A percentile compares a stretch with the other conserved stretches of the same genome.
phyloP scores from a whole-genome alignment of 176 grass and related monocot species.

The Aechmea fasciata region DNA sequence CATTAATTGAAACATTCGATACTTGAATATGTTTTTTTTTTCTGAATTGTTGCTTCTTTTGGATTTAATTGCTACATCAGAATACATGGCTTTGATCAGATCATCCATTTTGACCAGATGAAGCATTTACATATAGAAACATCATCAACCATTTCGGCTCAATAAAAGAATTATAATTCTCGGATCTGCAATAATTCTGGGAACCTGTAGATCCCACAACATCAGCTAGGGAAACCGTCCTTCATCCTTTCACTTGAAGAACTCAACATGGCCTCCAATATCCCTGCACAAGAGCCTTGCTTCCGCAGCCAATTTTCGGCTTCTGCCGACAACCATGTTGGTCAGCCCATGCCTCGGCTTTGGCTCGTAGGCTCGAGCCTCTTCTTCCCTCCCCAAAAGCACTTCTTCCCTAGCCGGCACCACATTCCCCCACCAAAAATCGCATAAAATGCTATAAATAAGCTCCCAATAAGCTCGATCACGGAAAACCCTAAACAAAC shows the following conservation, averaged over 20 bases:
- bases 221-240: background rate
- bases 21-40: too few species aligned
- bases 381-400: constrained; percentile 39
- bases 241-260: constrained; percentile 49
- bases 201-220: background rate
- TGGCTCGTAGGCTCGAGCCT: constrained; percentile 61
- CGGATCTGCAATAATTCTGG: too few species aligned
- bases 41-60: too few species aligned
- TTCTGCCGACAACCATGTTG: constrained; percentile 51
- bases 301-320: constrained; percentile 67
- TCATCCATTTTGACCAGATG: too few species aligned
- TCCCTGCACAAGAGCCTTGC: constrained; percentile 77
- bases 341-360: constrained; percentile 63
- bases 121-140: too few species aligned
- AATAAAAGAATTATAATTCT: too few species aligned
- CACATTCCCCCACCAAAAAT: constrained; percentile 93
- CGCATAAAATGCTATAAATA: constrained; percentile 53
- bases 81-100: too few species aligned
- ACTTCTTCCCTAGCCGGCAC: constrained; percentile 59
- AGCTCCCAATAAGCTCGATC: constrained; percentile 77
- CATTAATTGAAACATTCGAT: background rate
- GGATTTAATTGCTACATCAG: too few species aligned
- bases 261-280: constrained; percentile 85
- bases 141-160: too few species aligned
- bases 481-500: constrained; percentile 49